phyloP scores from a whole-genome alignment of 2,329 filamentous ascomycete genomes.

The Aspergillus novoparasiticus region DNA sequence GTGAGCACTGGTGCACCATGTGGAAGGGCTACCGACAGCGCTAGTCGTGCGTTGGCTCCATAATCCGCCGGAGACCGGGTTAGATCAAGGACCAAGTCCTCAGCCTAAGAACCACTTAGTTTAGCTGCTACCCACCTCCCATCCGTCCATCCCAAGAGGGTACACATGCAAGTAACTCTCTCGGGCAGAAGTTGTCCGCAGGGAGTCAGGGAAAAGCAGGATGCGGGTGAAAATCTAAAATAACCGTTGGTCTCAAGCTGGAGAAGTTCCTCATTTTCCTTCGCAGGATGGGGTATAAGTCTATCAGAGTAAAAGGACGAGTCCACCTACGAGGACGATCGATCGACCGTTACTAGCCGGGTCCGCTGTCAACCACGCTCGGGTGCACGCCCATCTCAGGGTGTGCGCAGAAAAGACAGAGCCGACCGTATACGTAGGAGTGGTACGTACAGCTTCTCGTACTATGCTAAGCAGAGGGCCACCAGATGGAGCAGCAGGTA shows the following conservation, averaged over 20 bases:
- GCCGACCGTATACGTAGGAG: constrained; percentile 9
- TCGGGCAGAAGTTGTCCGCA: not conserved
- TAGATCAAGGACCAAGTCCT: constrained; percentile 23
- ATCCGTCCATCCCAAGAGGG: constrained; percentile 22
- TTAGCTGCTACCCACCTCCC: constrained; percentile 26
- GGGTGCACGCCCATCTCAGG: not conserved
- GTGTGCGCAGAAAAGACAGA: not conserved
- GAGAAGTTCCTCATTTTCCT: not conserved
- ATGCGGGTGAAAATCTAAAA: not conserved
- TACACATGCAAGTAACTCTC: constrained; percentile 11
- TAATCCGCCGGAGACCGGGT: constrained; percentile 32
- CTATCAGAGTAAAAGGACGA: not conserved
- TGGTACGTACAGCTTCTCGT: constrained; percentile 11
- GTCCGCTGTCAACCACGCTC: constrained; percentile 11
- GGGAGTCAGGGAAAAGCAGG: not conserved
- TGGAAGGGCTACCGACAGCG: constrained; percentile 27
- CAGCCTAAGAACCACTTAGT: constrained; percentile 29
- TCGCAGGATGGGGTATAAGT: not conserved
- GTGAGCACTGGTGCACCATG: constrained; percentile 25
- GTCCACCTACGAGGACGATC: not conserved
- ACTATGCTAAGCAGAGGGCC: not conserved
- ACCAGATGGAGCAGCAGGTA: constrained; percentile 14
- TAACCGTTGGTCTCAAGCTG: not conserved
- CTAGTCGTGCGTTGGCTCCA: constrained; percentile 29
- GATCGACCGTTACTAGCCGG: constrained; percentile 9